Conservation (phyloP, 306 rosid species). For the Comarum palustre region DNA sequence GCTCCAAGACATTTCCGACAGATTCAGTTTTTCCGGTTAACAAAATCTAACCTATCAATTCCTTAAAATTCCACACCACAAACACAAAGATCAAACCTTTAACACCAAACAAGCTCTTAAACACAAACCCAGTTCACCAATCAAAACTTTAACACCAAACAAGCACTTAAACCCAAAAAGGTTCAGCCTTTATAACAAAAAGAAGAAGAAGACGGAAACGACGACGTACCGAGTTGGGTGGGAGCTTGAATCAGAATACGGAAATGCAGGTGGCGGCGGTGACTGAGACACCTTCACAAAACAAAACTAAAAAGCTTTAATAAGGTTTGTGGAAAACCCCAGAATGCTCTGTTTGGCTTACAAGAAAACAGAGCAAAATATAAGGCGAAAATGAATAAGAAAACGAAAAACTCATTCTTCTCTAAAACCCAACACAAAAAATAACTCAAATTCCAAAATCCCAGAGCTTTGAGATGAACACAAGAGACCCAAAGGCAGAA, state of each 20-base stretch:
- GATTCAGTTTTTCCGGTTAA: constrained; percentile 31
- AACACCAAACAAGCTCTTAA: not conserved
- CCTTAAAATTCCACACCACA: not conserved
- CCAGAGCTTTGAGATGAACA: not conserved
- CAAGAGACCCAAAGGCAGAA: not conserved
- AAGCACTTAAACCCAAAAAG: not conserved
- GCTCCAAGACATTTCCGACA: constrained; percentile 31
- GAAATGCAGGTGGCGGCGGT: constrained; percentile 14
- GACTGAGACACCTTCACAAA: constrained; percentile 19
- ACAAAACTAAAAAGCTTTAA: not conserved
- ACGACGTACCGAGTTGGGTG: constrained; percentile 21
- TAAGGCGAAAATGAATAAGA: not conserved
- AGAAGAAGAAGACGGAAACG: not conserved
- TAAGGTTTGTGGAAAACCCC: not conserved
- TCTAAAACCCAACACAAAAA: not conserved
- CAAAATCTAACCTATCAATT: constrained; percentile 16
- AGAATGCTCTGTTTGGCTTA: constrained; percentile 26
- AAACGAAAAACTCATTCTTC: not conserved
- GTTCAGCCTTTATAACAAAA: not conserved
- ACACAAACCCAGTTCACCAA: constrained; percentile 4
- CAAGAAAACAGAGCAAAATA: constrained; percentile 18
- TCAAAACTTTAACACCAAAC: not conserved
- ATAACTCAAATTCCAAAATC: not conserved
- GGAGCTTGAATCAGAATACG: constrained; percentile 7
- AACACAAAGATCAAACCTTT: not conserved